Base-by-base conservation (phyloP, 148 eudicot genomes). In the Chenopodium formosanum region DNA sequence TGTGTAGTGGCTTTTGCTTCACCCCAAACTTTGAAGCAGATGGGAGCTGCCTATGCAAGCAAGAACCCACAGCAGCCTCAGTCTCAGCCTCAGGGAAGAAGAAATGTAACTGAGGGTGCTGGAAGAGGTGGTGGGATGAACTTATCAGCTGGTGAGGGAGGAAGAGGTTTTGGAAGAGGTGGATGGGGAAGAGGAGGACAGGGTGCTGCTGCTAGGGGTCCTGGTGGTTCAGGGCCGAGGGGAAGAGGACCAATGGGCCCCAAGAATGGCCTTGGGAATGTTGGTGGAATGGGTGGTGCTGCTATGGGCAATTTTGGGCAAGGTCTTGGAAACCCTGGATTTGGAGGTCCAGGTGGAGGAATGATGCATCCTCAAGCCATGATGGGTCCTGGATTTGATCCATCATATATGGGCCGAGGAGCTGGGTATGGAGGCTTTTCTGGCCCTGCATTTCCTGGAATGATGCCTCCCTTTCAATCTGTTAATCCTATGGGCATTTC, bases 371-470 rank as follows among this genome's bases (percentile, higher is more conserved):
- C 94, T 86, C 97, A 91, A 78, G 91, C 89, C 72, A 92, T 92
- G 93, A 94, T 94, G 97, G 95, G 95, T 20, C 91, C 90, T 70
- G 95, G 97, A 47, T 91, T 91, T 82, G 98, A 94, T 82, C 98
- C 95, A 4, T 85, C 91, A 1, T 94, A 78, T 87, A 91, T 94
- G 98, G 97, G 93, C 76, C 88, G 95, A 47, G 94, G 94, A 79
- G 95, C 81, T 69, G 97, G 90, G 27, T 94, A 88, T 80, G 95
- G 98, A 66, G 92, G 95, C 75, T 94, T 90, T 83, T 71, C 91
- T 0, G 95, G 93, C 73, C 92, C 95, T 79, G 85, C 86, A 70
- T 94, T 89, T 74, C 95, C 93, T 14, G 92, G 95, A 63, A 91
- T 94, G 97, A 77, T 94, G 83, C 94, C 98, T 85, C 88, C 91